Base-by-base conservation (phyloP, 371 early-diverging fungal genomes). In the Smittium culicis region DNA sequence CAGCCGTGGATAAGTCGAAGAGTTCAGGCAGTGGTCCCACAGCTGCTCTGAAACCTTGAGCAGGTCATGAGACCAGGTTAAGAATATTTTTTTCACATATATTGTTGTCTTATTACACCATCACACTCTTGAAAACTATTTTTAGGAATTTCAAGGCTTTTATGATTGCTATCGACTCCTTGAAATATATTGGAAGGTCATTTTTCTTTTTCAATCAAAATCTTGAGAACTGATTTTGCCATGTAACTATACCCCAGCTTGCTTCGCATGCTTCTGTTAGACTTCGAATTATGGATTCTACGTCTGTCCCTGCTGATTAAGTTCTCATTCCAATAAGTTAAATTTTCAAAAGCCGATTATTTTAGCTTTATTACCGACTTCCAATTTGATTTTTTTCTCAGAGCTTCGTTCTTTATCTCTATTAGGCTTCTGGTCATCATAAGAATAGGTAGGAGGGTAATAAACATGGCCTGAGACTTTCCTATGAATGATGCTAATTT, bases 401-500 rank as follows among this genome's bases (percentile, higher is more conserved):
- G 5, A n/a, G 34, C 3, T 29, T 66, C 32, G 3, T 33, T 57
- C 25, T 57, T 57, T 25, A 57, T 8, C 57, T 57, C 57, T 57
- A 57, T 20, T n/a, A 25, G 27, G 3, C 27, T 14, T 14, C 57
- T n/a, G 3, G 25, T 8, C 27, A 57, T 57, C 5, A 57, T 8
- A 8, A 3, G 11, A 3, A 8, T 25, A 24, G 1, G 25, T 8
- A 31, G 33, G 17, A 65, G 32, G 24, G 65, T 66, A 27, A 61
- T 35, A 5, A 35, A 27, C 1, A 70, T 30, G 16, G 65, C 57
- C 30, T 35, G 54, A 32, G 67, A 8, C 14, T 35, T 25, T 35
- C 70, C 70, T 16, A 70, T 70, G 8, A 70, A 27, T 20, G 67
- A 32, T 31, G 65, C 70, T 33, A 70, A 66, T 16, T 62, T 55